Conservation (phyloP, 164 flowering plant genomes). For the Umbilicus rupestris region DNA sequence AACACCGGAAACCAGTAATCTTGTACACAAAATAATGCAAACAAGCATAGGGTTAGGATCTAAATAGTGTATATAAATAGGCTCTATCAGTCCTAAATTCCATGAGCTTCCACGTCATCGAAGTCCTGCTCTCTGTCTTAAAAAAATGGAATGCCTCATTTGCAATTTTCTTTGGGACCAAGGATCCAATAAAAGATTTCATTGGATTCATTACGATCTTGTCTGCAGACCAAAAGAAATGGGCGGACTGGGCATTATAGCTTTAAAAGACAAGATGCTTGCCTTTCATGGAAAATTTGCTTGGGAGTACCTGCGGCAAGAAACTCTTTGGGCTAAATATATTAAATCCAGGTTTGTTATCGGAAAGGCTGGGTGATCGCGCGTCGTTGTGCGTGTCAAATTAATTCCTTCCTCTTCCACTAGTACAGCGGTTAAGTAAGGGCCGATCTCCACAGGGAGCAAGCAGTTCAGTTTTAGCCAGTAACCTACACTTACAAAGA, state of each 20-base stretch:
- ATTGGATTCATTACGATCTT: neutral
- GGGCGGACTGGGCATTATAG: neutral
- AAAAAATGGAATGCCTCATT: neutral
- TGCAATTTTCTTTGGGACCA: neutral
- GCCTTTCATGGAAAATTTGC: neutral
- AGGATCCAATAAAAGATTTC: neutral
- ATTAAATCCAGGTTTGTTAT: neutral
- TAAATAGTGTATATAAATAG: too few relatives aligned
- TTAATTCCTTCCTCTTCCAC: too few relatives aligned
- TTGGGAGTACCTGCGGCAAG: neutral
- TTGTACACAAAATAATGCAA: too few relatives aligned
- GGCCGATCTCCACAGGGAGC: too few relatives aligned
- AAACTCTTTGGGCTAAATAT: neutral
- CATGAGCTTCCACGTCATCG: neutral
- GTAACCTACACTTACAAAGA: too few relatives aligned
- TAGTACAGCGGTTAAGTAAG: too few relatives aligned
- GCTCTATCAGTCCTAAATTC: neutral
- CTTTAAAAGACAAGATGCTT: neutral
- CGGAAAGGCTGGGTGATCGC: too few relatives aligned
- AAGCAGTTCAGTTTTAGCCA: too few relatives aligned
- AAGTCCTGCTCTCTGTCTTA: neutral
- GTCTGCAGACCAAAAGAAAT: neutral
- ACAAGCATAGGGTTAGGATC: too few relatives aligned
- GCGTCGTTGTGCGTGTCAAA: too few relatives aligned
- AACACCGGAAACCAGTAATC: too few relatives aligned